Percentiles rank a stretch among this genome's conserved stretches.
Conservation (phyloP, 768 basidiomycete genomes). For the Hygrophorus pudorinus region DNA sequence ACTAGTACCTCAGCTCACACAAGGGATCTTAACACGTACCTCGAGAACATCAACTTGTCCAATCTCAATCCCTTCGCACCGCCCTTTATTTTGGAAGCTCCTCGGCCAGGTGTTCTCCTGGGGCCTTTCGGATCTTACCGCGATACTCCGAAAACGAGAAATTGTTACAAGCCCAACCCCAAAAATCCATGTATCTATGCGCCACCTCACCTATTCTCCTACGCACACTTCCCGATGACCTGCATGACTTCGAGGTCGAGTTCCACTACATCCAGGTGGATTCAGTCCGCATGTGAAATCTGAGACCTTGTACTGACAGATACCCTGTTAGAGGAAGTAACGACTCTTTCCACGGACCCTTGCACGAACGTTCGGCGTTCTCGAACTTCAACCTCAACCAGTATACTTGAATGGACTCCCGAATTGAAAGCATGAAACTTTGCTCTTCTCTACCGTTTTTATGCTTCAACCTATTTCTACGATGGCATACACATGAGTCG, state of each 20-base stretch:
- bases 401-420: too few species aligned
- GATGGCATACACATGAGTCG: too few species aligned
- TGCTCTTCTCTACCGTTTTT: too few species aligned
- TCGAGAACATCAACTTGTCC: neutral
- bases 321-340: neutral
- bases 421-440: too few species aligned
- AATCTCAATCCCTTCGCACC: constrained; percentile 5
- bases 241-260: neutral
- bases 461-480: too few species aligned
- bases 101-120: neutral
- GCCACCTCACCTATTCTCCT: neutral
- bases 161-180: neutral
- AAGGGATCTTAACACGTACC: neutral
- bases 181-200: neutral
- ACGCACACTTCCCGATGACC: neutral
- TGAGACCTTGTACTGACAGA: neutral
- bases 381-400: too few species aligned
- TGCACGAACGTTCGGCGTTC: too few species aligned
- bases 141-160: neutral
- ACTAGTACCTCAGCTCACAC: neutral
- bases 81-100: neutral
- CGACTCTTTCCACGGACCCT: neutral
- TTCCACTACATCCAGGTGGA: neutral
- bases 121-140: neutral
- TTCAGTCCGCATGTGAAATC: neutral